A percentile compares a stretch with the other conserved stretches of the same genome.
phyloP scores from a whole-genome alignment of 371 early-diverging fungal species.

The Fennellomyces sp. region DNA sequence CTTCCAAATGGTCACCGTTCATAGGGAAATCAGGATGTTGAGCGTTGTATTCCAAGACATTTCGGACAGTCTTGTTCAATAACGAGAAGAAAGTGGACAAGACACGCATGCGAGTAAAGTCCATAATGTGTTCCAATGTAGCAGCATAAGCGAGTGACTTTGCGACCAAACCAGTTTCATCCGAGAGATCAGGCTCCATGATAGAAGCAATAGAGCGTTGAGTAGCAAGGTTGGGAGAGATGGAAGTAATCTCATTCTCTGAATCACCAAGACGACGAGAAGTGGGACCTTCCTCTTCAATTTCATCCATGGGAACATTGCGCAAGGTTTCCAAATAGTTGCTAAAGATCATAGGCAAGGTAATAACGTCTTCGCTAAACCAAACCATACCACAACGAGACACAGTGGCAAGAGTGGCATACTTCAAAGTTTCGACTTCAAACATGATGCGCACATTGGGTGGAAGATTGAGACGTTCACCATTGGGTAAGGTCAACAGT shows the following conservation, averaged over 20 bases:
- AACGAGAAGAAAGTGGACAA: slow-evolving; percentile 90
- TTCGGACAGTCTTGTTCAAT: slow-evolving; percentile 85
- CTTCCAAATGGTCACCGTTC: slow-evolving; percentile 74
- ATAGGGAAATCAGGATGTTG: slow-evolving; percentile 94
- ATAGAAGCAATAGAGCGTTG: slow-evolving; percentile 81
- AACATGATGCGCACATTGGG: slow-evolving; percentile 98
- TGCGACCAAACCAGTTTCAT: slow-evolving; percentile 75
- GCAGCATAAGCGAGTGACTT: slow-evolving; percentile 73
- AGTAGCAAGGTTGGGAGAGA: slow-evolving; percentile 66
- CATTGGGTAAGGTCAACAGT: slow-evolving; percentile 96
- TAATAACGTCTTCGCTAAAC: slow-evolving; percentile 94
- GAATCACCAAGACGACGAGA: slow-evolving; percentile 40
- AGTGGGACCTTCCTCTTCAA: slow-evolving; percentile 65
- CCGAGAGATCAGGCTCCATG: slow-evolving; percentile 72
- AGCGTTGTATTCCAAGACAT: slow-evolving; percentile 87
- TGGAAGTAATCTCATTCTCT: slow-evolving; percentile 49
- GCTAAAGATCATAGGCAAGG: slow-evolving; percentile 78
- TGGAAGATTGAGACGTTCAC: slow-evolving; percentile 96
- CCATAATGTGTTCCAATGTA: slow-evolving; percentile 94
- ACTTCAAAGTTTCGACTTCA: slow-evolving; percentile 96
- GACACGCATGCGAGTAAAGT: slow-evolving; percentile 89
- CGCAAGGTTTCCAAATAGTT: slow-evolving; percentile 86
- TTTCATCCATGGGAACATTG: slow-evolving; percentile 81
- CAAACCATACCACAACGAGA: slow-evolving; percentile 99
- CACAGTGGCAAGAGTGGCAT: slow-evolving; percentile 98